Percentiles rank a stretch among this genome's conserved stretches.
Conservation (phyloP, 306 rosid species). For the Quercus mongolica region DNA sequence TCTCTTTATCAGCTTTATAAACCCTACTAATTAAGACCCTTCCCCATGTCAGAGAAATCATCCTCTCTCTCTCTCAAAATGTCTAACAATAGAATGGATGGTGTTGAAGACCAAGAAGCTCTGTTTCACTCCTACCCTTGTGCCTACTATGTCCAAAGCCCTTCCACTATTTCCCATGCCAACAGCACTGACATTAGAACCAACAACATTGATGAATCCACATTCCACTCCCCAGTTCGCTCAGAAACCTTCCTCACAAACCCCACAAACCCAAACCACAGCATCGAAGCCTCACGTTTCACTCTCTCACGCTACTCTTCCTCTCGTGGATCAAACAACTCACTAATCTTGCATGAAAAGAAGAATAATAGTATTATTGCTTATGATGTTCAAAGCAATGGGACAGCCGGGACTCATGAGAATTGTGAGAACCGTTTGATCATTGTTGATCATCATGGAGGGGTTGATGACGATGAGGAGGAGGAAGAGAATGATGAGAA, state of each 20-base stretch:
- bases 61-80: constrained; percentile 15
- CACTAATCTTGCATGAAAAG: constrained; percentile 52
- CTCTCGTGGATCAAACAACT: constrained; percentile 61
- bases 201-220: constrained; percentile 51
- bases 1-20: constrained; percentile 33
- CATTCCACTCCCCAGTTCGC: constrained; percentile 39
- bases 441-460: not conserved
- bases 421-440: constrained; percentile 37
- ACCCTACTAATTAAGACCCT: constrained; percentile 16
- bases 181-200: constrained; percentile 46
- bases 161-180: constrained; percentile 70
- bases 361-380: constrained; percentile 30
- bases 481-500: constrained; percentile 7
- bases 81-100: constrained; percentile 29
- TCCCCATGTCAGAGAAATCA: constrained; percentile 10
- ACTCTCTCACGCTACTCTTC: constrained; percentile 64
- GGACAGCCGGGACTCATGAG: constrained; percentile 26
- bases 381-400: constrained; percentile 52
- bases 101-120: constrained; percentile 61
- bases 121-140: constrained; percentile 55
- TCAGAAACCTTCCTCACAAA: constrained; percentile 27
- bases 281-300: constrained; percentile 30
- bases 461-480: not conserved
- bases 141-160: constrained; percentile 81
- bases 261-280: constrained; percentile 22